A percentile compares a stretch with the other conserved stretches of the same genome.
Conservation (phyloP, 2,329 filamentous ascomycete genomes). For the Drechslerella coelobrocha region DNA sequence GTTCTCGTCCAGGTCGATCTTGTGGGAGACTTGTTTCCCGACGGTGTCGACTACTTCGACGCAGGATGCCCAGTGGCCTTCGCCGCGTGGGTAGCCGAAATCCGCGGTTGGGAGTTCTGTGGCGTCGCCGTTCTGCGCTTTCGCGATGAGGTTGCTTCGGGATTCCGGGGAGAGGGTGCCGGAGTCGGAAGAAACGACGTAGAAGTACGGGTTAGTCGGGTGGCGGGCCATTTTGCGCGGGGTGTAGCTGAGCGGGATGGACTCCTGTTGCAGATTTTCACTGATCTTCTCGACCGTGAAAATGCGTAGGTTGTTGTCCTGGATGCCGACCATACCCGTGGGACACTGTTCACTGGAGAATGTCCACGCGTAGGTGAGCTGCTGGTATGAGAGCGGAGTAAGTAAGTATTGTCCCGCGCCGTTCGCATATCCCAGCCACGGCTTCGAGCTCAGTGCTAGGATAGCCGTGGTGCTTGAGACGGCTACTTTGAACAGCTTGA, state of each 20-base stretch:
- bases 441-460: slow-evolving; percentile 85
- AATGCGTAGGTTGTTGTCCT: slow-evolving; percentile 82
- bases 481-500: slow-evolving; percentile 88
- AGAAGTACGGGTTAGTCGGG: slow-evolving; percentile 86
- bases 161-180: slow-evolving; percentile 85
- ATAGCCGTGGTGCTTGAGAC: slow-evolving; percentile 85
- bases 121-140: slow-evolving; percentile 77
- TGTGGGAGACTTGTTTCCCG: slow-evolving; percentile 76
- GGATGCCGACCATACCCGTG: slow-evolving; percentile 92
- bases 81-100: slow-evolving; percentile 85
- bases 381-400: slow-evolving; percentile 85
- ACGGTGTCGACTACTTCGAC: slow-evolving; percentile 90
- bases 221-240: slow-evolving; percentile 87
- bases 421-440: slow-evolving; percentile 86
- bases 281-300: slow-evolving; percentile 88
- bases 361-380: slow-evolving; percentile 92
- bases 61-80: slow-evolving; percentile 92
- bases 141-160: slow-evolving; percentile 74
- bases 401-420: slow-evolving; percentile 74
- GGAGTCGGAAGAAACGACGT: slow-evolving; percentile 91
- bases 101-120: slow-evolving; percentile 74
- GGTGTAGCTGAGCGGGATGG: slow-evolving; percentile 85
- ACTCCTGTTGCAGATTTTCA: slow-evolving; percentile 84
- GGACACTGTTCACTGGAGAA: slow-evolving; percentile 94
- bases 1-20: slow-evolving; percentile 83